Evolutionary conservation across 108 stramenopile species (phyloP), one percentile per base, ranked within the genome.

Genomic region (Pseudonitzschia delicatissima): DNA sequence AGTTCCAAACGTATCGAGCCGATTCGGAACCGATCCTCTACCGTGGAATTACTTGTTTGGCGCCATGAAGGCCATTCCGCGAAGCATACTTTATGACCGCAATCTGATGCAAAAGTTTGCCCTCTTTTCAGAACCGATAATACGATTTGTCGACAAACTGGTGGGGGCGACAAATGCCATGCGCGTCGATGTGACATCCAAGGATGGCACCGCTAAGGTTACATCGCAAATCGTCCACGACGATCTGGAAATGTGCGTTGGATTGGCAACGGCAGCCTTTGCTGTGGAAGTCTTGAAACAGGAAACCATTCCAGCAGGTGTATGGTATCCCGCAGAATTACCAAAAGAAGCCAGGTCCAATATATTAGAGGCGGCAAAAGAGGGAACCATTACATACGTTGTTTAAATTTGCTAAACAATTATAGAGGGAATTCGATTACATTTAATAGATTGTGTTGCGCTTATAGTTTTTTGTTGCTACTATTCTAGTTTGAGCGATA

Each of bases 101-200:
- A 70, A 77, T 27, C 45, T 85, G 0, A 91, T 91, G 90, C 80
- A 79, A 15, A 77, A 76, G 12, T 76, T 94, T 32, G 77, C 87
- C 4, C 32, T 90, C 4, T 94, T 94, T 73, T 86, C 84, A 0
- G 70, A 81, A 35, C 93, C 93, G 26, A 90, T 94, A 45, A 84
- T 94, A 32, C 88, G 93, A 33, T 26, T 88, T 6, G 93, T 94
- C 5, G 93, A 94, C 61, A 75, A 66, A 26, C 80, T 94, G 37
- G 93, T 87, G 13, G 93, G 93, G n/a, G 85, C 89, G 9, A 91
- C 87, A n/a, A 88, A 88, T 59, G 87, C 82, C 0, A 88, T 88
- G 83, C 77, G 83, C 5, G 69, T 69, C 53, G 87, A 88, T 67
- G 77, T 83, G 23, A 59, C 73, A 0, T 26, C 53, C n/a, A 35